These are phyloP conservation scores for Calonectria honghensis DNA, from an alignment of 2,329 filamentous ascomycete genomes.

Conservation along the genomic window DNA sequence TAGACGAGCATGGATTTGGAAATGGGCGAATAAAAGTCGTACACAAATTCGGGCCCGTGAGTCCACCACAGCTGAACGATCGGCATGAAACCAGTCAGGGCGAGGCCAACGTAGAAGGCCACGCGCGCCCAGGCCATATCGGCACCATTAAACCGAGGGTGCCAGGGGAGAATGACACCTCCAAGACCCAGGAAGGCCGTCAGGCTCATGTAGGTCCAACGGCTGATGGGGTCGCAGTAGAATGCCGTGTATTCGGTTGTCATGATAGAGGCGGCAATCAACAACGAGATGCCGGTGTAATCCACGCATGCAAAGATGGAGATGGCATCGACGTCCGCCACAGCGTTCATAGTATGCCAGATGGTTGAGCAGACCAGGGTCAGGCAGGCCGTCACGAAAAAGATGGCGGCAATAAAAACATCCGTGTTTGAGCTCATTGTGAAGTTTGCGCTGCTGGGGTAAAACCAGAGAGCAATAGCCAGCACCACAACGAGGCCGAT, in stretches of 20 bases:
- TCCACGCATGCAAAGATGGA: conserved; percentile 98
- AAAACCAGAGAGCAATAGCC: conserved; percentile 95
- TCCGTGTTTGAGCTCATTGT: conserved; percentile 90
- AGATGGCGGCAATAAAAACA: conserved; percentile 91
- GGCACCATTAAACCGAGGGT: conserved; percentile 92
- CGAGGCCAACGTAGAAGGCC: conserved; percentile 91
- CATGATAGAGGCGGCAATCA: conserved; percentile 97
- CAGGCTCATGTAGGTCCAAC: conserved; percentile 88
- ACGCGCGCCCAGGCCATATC: conserved; percentile 97
- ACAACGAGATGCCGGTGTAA: conserved; percentile 96
- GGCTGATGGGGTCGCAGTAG: conserved; percentile 94
- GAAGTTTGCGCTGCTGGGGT: conserved; percentile 92
- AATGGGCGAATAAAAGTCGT: conserved; percentile 92
- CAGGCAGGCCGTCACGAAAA: conserved; percentile 97
- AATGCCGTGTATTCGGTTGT: conserved; percentile 99
- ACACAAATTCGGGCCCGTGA: conserved; percentile 86
- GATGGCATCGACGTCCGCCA: conserved; percentile 91
- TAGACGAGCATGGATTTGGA: conserved; percentile 92
- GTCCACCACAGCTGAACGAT: conserved; percentile 88
- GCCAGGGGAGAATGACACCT: conserved; percentile 95
- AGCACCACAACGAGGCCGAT: conserved; percentile 93
- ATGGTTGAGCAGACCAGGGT: conserved; percentile 95
- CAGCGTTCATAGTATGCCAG: conserved; percentile 99
- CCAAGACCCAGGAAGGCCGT: conserved; percentile 89
- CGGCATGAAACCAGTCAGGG: conserved; percentile 91